Conservation (phyloP, 352 stramenopile genomes). For the Aphanomyces invadans region DNA sequence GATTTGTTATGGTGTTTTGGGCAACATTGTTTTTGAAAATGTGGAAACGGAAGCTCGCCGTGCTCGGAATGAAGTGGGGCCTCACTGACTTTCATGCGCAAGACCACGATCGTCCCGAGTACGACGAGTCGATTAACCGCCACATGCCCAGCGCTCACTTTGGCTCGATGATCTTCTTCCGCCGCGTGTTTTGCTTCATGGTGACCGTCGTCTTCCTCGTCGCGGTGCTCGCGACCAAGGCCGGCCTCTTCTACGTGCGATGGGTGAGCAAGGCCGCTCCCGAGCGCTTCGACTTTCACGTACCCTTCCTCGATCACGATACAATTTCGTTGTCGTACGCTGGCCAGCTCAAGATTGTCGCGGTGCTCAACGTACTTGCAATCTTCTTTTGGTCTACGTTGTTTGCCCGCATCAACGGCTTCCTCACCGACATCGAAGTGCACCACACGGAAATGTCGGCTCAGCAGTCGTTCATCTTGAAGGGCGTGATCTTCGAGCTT, state of each 20-base stretch:
- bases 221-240: conserved; percentile 49
- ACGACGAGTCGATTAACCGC: conserved; percentile 51
- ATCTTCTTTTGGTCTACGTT: conserved; percentile 31
- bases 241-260: conserved; percentile 68
- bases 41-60: conserved; percentile 83
- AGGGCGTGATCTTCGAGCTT: conserved; percentile 93
- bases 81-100: conserved; percentile 65
- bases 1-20: conserved; percentile 86
- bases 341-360: conserved; percentile 53
- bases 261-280: conserved; percentile 53
- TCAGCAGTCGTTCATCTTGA: conserved; percentile 90
- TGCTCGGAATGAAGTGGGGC: conserved; percentile 80
- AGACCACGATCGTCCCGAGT: conserved; percentile 62
- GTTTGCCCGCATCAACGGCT: conserved; percentile 13
- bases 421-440: conserved; percentile 90
- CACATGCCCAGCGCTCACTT: conserved; percentile 25
- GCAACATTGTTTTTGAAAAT: conserved; percentile 85
- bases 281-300: conserved; percentile 42
- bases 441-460: conserved; percentile 84
- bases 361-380: conserved; percentile 84
- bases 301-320: conserved; percentile 42
- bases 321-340: conserved; percentile 66
- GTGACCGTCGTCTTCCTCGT: conserved; percentile 65
- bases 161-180: conserved; percentile 57
- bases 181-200: conserved; percentile 65